Conservation (phyloP, 352 stramenopile genomes). For the Plasmopara halstedii region DNA sequence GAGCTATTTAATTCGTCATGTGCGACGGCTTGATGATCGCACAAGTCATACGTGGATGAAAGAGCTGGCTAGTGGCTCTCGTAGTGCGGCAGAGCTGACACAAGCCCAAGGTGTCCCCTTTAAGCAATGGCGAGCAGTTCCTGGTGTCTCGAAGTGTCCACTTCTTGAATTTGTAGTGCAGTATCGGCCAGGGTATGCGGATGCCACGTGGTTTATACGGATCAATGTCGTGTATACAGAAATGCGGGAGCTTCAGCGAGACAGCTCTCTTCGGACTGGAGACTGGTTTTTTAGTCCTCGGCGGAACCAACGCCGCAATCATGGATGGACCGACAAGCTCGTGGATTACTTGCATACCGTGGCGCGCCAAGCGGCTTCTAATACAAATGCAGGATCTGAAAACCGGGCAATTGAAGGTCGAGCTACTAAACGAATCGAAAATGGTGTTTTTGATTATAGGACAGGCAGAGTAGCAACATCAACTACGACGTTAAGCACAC, state of each 20-base stretch:
- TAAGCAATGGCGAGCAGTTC: constrained; percentile 73
- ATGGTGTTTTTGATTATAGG: constrained; percentile 8
- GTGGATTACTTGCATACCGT: constrained; percentile 65
- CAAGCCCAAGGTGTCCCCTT: constrained; percentile 75
- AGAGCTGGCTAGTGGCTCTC: constrained; percentile 54
- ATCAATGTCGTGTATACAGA: constrained; percentile 85
- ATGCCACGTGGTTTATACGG: constrained; percentile 79
- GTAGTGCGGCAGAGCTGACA: constrained; percentile 61
- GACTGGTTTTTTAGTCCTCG: constrained; percentile 81
- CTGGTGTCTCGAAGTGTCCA: constrained; percentile 70
- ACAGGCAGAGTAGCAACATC: constrained; percentile 4
- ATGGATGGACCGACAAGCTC: constrained; percentile 78
- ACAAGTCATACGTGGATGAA: constrained; percentile 77
- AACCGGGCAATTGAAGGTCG: constrained; percentile 4
- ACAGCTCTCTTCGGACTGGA: constrained; percentile 42
- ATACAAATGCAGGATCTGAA: constrained; percentile 16
- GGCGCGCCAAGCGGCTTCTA: constrained; percentile 37
- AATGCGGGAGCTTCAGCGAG: constrained; percentile 76
- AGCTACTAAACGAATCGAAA: constrained; percentile 5
- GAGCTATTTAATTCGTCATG: constrained; percentile 76
- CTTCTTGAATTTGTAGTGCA: constrained; percentile 70
- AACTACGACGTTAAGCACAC: constrained; percentile 2
- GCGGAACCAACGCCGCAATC: constrained; percentile 54
- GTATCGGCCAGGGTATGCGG: constrained; percentile 57
- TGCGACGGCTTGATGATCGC: constrained; percentile 70